Evolutionary conservation across 2,329 filamentous ascomycete species (phyloP).

Genomic region (Peltaster fructicola): DNA sequence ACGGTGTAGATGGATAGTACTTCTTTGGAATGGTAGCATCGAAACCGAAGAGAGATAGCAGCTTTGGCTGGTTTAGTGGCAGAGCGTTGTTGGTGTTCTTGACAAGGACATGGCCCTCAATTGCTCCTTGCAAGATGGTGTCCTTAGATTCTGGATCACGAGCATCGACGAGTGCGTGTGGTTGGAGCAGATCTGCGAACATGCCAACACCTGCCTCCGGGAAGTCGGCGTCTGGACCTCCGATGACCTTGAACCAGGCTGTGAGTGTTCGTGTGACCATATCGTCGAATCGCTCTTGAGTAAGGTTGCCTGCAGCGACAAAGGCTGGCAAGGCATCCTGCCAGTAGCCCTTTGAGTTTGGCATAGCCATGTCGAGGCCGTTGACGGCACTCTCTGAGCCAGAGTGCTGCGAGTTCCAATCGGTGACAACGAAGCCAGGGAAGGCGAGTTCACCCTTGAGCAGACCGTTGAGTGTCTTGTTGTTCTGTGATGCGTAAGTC

Average conservation of each 20-base stretch:
- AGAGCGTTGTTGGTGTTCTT: constrained; percentile 40
- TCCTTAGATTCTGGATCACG: constrained; percentile 31
- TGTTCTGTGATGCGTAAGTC: constrained; percentile 50
- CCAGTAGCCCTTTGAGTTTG: constrained; percentile 9
- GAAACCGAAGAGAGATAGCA: constrained; percentile 31
- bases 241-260: constrained; percentile 11
- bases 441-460: constrained; percentile 42
- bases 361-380: constrained; percentile 18
- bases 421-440: constrained; percentile 28
- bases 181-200: constrained; percentile 27
- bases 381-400: constrained; percentile 11
- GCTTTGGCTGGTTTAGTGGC: constrained; percentile 31
- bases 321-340: constrained; percentile 13
- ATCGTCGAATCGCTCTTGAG: constrained; percentile 15
- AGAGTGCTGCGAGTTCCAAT: constrained; percentile 23
- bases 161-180: constrained; percentile 35
- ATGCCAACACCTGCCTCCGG: constrained; percentile 23
- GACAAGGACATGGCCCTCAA: constrained; percentile 44
- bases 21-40: constrained; percentile 9
- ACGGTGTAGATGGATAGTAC: not conserved
- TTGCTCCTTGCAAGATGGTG: constrained; percentile 34
- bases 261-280: constrained; percentile 18
- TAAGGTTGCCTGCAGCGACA: constrained; percentile 16
- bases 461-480: constrained; percentile 40
- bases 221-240: constrained; percentile 5